phyloP scores from a whole-genome alignment of 164 flowering plant species.

The Chimonanthus praecox region DNA sequence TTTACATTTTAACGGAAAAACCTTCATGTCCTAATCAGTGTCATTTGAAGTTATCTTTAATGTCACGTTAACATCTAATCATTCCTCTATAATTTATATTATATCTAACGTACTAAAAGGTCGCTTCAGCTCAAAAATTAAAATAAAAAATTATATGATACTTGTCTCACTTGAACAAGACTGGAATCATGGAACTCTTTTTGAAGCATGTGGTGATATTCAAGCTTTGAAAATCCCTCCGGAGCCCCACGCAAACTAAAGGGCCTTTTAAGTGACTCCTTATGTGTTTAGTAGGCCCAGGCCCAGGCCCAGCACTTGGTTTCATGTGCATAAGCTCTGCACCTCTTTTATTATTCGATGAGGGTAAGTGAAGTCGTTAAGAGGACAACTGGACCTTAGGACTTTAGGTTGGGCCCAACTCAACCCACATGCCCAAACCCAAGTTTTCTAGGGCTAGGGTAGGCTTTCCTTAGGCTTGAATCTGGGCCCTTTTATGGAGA shows the following conservation, averaged over 20 bases:
- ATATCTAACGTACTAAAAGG: not conserved
- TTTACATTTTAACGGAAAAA: too few species aligned
- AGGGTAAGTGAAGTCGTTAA: not conserved
- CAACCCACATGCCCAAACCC: not conserved
- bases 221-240: not conserved
- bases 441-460: not conserved
- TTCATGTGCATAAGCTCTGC: constrained; percentile 13
- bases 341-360: not conserved
- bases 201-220: not conserved
- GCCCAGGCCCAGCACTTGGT: constrained; percentile 11
- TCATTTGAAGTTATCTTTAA: too few species aligned
- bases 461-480: not conserved
- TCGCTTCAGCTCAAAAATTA: not conserved
- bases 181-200: not conserved
- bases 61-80: not conserved
- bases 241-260: not conserved
- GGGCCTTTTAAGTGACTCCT: not conserved
- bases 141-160: not conserved
- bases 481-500: not conserved
- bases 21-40: too few species aligned
- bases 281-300: not conserved
- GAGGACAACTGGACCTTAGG: not conserved
- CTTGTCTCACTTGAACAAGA: constrained; percentile 1
- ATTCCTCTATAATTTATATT: not conserved
- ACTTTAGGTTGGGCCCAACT: not conserved